Base-by-base conservation (phyloP, 352 stramenopile species). In the Thalassiosira livingstoniorum region DNA sequence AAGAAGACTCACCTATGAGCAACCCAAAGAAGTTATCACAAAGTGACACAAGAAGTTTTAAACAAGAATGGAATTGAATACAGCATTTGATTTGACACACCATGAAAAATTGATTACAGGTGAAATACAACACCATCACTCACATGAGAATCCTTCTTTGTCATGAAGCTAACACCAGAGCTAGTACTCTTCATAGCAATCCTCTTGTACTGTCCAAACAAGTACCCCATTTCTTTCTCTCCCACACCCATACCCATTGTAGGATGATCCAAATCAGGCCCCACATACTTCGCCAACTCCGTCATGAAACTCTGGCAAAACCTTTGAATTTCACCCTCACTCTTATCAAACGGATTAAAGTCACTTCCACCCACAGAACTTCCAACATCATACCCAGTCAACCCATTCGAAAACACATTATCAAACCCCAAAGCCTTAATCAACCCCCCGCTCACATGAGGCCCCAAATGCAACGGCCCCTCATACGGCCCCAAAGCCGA, bases 231-330 rank as follows among this genome's bases (percentile, higher is more conserved):
- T 90, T 99, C 97, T 72, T 97, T 94, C 7, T 94, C 83, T 13
- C 96, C 96, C 23, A 98, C 96, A 55, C 96, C 97, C 53, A 98
- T 97, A 27, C 97, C 97, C 77, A 98, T 98, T 11, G 94, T 98
- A 15, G 97, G 97, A 73, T 97, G 94, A 86, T 99, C 97, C 69
- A 97, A 93, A 88, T 98, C 96, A 11, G 97, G 96, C 5, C 97
- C 97, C 83, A 99, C 98, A 92, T 99, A 99, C 84, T 99, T 99
- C 75, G 95, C 94, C 61, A 99, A 88, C 85, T 99, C 97, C 1
- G 96, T 99, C 96, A 99, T 98, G 90, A 98, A 99, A 51, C 92
- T 97, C 90, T 99, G 97, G 81, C 97, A 99, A 87, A 99, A 99
- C 57, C 97, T 93, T 92, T 99, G 98, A 78, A 99, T 97, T 83